Evolutionary conservation across 2,329 filamentous ascomycete genomes (phyloP).

Genomic region (Graphilbum fragrans): DNA sequence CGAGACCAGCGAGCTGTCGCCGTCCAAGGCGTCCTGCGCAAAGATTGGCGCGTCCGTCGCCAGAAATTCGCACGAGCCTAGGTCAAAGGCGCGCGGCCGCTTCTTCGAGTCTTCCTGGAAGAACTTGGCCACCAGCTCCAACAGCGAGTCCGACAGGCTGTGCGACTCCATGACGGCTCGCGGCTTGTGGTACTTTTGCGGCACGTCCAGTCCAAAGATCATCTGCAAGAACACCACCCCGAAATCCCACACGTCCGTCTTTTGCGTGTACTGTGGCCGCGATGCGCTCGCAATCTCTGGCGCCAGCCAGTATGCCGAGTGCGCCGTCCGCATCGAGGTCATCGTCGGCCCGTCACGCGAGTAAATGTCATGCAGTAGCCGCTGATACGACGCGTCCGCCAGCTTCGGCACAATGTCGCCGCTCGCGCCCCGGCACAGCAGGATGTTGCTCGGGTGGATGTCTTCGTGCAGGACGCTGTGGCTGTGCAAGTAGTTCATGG

Average conservation of each 20-base stretch:
- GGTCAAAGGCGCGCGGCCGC: constrained; percentile 68
- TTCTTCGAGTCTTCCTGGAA: constrained; percentile 80
- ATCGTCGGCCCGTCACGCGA: constrained; percentile 35
- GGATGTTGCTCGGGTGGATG: constrained; percentile 67
- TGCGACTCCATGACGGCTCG: constrained; percentile 59
- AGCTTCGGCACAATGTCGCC: constrained; percentile 64
- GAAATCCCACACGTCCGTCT: constrained; percentile 92
- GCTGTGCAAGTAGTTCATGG: constrained; percentile 74
- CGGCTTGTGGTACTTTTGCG: constrained; percentile 69
- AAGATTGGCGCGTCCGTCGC: constrained; percentile 52
- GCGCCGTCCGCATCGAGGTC: constrained; percentile 45
- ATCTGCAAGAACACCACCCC: constrained; percentile 88
- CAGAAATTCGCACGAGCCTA: constrained; percentile 52
- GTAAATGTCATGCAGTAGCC: constrained; percentile 50
- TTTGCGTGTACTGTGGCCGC: constrained; percentile 54
- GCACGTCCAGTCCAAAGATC: constrained; percentile 73
- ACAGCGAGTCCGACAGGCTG: constrained; percentile 59
- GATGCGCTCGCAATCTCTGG: constrained; percentile 58
- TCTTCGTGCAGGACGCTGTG: constrained; percentile 75
- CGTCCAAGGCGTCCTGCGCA: constrained; percentile 28
- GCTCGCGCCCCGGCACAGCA: constrained; percentile 58
- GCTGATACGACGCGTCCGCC: constrained; percentile 60
- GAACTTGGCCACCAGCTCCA: constrained; percentile 70
- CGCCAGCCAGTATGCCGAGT: constrained; percentile 72
- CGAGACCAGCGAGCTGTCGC: constrained; percentile 28